A percentile compares a stretch with the other conserved stretches of the same genome.
Evolutionary conservation across 2,329 filamentous ascomycete genomes (phyloP).

Genomic region (Coniochaeta pulveracea): DNA sequence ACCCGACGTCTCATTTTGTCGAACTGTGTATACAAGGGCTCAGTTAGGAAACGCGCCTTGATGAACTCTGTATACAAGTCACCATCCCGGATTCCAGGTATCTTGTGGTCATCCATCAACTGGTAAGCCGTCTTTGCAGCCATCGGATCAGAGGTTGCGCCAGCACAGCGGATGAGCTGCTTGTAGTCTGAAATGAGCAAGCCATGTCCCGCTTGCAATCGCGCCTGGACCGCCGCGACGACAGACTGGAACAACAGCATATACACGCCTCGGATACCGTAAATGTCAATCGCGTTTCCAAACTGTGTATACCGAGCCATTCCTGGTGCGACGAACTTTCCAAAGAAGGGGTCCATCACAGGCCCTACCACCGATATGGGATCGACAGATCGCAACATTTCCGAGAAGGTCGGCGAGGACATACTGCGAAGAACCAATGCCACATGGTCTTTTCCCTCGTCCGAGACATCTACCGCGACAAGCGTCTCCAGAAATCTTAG

Average conservation of each 20-base stretch:
- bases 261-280: constrained; percentile 32
- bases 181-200: constrained; percentile 30
- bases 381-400: constrained; percentile 51
- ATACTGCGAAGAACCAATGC: too few species aligned
- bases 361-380: constrained; percentile 35
- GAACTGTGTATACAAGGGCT: constrained; percentile 33
- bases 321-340: constrained; percentile 24
- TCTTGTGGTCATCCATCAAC: constrained; percentile 13
- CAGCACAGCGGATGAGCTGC: constrained; percentile 33
- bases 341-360: constrained; percentile 35
- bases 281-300: constrained; percentile 25
- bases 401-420: constrained; percentile 46
- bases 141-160: constrained; percentile 25
- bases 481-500: too few species aligned
- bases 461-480: too few species aligned
- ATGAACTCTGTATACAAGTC: constrained; percentile 32
- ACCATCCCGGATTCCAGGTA: constrained; percentile 4
- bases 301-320: constrained; percentile 28
- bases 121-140: constrained; percentile 16
- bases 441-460: too few species aligned
- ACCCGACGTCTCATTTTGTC: constrained; percentile 28
- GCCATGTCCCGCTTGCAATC: constrained; percentile 14
- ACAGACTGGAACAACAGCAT: constrained; percentile 22
- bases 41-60: constrained; percentile 32
- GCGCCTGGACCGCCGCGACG: constrained; percentile 20